Evolutionary conservation across 257 asterid species (phyloP).

Genomic region (Oldenlandia corymbosa): DNA sequence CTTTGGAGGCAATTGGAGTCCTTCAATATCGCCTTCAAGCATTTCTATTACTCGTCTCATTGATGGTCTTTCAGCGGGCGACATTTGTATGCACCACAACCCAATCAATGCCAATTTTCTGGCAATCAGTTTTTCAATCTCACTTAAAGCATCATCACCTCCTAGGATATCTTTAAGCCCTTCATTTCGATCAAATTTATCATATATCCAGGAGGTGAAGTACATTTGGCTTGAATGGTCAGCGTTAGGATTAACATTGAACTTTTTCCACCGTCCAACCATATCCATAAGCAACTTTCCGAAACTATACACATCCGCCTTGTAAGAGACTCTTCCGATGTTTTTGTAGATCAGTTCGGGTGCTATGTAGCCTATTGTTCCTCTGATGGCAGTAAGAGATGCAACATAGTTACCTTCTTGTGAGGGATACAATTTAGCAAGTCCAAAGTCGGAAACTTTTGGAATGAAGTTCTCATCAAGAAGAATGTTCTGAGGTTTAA

Average conservation of each 20-base stretch:
- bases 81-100: too few relatives aligned
- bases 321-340: too few relatives aligned
- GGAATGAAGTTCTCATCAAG: slow-evolving; percentile 14
- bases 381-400: slow-evolving; percentile 10
- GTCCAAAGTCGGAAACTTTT: slow-evolving; percentile 16
- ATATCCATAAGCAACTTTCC: slow-evolving; percentile 20
- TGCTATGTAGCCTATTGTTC: too few relatives aligned
- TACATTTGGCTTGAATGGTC: slow-evolving; percentile 14
- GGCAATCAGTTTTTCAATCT: slow-evolving; percentile 1
- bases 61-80: too few relatives aligned
- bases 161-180: too few relatives aligned
- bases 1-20: too few relatives aligned
- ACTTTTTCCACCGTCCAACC: slow-evolving; percentile 12
- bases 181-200: not conserved
- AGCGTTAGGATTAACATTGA: too few relatives aligned
- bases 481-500: too few relatives aligned
- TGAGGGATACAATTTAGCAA: slow-evolving; percentile 12
- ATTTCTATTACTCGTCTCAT: too few relatives aligned
- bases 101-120: too few relatives aligned
- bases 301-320: slow-evolving; percentile 22
- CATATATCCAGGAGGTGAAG: slow-evolving; percentile 14
- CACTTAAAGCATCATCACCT: not conserved
- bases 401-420: not conserved
- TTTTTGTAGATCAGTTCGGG: too few relatives aligned
- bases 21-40: too few relatives aligned